phyloP scores from a whole-genome alignment of 2,329 filamentous ascomycete genomes.

The Hirsutella thompsonii region DNA sequence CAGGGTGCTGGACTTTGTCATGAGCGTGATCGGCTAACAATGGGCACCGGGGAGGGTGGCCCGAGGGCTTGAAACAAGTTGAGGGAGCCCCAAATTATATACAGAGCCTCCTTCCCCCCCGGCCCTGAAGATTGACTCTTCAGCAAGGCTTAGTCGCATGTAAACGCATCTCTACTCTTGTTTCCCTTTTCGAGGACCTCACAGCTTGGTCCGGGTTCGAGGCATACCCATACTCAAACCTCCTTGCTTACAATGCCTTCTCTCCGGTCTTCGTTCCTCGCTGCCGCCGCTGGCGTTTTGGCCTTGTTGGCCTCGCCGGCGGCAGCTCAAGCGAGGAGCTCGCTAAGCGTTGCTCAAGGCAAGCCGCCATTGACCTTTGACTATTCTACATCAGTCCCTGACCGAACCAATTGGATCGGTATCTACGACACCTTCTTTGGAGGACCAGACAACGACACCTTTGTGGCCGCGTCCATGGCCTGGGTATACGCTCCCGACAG shows the following conservation, averaged over 20 bases:
- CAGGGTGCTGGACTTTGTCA: no score
- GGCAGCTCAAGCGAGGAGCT: slow-evolving; percentile 1
- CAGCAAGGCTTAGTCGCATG: neutral
- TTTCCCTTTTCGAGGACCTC: neutral
- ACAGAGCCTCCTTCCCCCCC: no score
- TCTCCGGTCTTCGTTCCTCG: neutral
- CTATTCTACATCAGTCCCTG: slow-evolving; percentile 17
- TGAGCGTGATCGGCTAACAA: no score
- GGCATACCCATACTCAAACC: neutral
- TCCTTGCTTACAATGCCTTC: neutral
- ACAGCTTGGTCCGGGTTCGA: neutral
- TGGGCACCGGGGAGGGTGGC: no score
- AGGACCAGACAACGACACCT: slow-evolving; percentile 18
- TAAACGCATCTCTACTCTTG: neutral
- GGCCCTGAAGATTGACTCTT: neutral
- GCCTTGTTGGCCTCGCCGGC: neutral
- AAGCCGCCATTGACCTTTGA: slow-evolving; percentile 17
- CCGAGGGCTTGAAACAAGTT: no score
- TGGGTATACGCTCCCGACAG: slow-evolving; percentile 20
- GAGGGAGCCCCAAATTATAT: no score
- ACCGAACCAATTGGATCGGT: slow-evolving; percentile 24
- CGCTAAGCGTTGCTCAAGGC: slow-evolving; percentile 3
- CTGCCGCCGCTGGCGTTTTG: neutral
- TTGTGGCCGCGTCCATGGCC: slow-evolving; percentile 13
- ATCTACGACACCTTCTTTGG: slow-evolving; percentile 20